phyloP scores from a whole-genome alignment of 345 rosid genomes.

The Physaria fendleri region DNA sequence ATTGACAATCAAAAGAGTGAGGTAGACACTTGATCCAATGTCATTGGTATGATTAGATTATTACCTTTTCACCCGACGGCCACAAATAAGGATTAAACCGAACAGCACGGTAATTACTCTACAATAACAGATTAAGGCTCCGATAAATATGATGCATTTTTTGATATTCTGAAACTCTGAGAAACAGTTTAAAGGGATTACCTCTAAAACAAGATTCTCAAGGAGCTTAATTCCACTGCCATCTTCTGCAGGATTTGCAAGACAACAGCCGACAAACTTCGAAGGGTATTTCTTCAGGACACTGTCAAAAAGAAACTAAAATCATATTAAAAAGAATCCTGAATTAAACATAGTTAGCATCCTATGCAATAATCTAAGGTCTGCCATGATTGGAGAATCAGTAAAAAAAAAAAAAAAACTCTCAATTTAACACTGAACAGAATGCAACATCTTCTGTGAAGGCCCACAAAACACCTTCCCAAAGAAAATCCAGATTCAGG shows the following conservation, averaged over 20 bases:
- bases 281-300: slow-evolving; percentile 66
- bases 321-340: not conserved
- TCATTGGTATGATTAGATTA: slow-evolving; percentile 8
- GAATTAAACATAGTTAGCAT: not conserved
- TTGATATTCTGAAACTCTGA: not conserved
- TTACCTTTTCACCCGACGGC: slow-evolving; percentile 82
- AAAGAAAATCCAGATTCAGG: not conserved
- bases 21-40: not conserved
- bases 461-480: not conserved
- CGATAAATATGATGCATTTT: slow-evolving; percentile 11
- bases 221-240: slow-evolving; percentile 64
- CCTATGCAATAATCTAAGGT: not conserved
- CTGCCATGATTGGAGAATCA: not conserved
- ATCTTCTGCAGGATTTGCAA: slow-evolving; percentile 92
- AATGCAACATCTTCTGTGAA: not conserved
- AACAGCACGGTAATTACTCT: slow-evolving; percentile 87
- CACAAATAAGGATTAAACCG: slow-evolving; percentile 93
- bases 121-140: slow-evolving; percentile 24
- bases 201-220: slow-evolving; percentile 76
- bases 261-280: slow-evolving; percentile 88
- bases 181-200: slow-evolving; percentile 13
- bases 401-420: not conserved
- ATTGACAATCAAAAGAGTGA: not conserved
- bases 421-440: not conserved
- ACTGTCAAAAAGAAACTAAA: slow-evolving; percentile 32